phyloP scores from a whole-genome alignment of 2,329 filamentous ascomycete species.

The Chaetomium globosum region DNA sequence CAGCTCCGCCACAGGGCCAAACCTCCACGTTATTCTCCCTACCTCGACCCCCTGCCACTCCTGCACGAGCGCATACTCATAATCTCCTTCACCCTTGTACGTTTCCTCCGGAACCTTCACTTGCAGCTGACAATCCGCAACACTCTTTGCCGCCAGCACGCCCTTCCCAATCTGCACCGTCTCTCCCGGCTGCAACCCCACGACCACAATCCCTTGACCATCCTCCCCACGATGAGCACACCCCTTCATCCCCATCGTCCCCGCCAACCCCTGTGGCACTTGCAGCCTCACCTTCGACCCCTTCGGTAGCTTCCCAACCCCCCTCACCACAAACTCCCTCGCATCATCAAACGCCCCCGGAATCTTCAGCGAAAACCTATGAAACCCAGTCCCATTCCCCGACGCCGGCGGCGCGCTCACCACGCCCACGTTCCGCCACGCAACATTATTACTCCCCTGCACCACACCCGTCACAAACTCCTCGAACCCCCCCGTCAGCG shows the following conservation, averaged over 20 bases:
- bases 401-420: neutral
- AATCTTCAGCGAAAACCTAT: constrained; percentile 13
- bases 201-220: neutral
- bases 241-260: constrained; percentile 14
- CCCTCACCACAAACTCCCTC: constrained; percentile 11
- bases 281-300: constrained; percentile 18
- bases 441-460: constrained; percentile 24
- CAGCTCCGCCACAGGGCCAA: constrained; percentile 10
- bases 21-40: constrained; percentile 22
- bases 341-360: constrained; percentile 21
- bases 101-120: constrained; percentile 5
- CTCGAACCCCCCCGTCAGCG: constrained; percentile 6
- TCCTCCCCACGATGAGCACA: neutral
- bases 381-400: neutral
- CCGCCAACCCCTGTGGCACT: constrained; percentile 15
- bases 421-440: constrained; percentile 24
- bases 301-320: constrained; percentile 9
- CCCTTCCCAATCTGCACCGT: constrained; percentile 15
- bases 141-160: constrained; percentile 11
- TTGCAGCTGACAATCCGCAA: constrained; percentile 15
- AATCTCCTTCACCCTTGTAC: neutral
- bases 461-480: constrained; percentile 22
- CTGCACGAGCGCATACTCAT: constrained; percentile 24
- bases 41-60: constrained; percentile 23
- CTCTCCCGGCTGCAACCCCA: neutral